Evolutionary conservation across 2,329 filamentous ascomycete species (phyloP), one percentile per base, ranked within the genome.

Genomic region (Fusarium sp.): DNA sequence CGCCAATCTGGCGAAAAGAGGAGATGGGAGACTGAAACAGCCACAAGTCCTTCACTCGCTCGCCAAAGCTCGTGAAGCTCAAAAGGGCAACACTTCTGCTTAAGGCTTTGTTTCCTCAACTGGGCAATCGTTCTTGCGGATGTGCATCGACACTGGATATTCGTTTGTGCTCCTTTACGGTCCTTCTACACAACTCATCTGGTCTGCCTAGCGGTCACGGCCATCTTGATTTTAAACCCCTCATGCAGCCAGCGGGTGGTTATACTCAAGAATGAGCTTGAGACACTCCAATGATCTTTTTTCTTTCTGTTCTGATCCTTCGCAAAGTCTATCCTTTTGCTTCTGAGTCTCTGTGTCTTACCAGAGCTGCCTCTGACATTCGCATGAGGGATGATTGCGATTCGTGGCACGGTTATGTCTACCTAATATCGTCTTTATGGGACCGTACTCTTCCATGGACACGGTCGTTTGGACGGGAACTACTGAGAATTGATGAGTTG

Each of bases 171-270:
- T 18, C 17, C 42, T 0, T 45, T 13, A 1, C 2, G 11, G 11
- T 18, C 42, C 7, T 26, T 45, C 10, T 12, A 26, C n/a, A 9
- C 5, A 26, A 20, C 42, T 26, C 5, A 13, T 45, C 11, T 45
- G n/a, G 7, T 5, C 42, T 45, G 0, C 42, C n/a, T 8, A 8
- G 3, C 0, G 42, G 42, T 26, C 0, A 13, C 5, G 42, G 42
- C n/a, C n/a, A 24, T 44, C 15, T 45, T 45, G 0, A 1, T 12
- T 26, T 8, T 3, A 18, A 24, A 10, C 6, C 10, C 1, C n/a
- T 13, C 42, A 5, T 45, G 6, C n/a, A 0, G 0, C 15, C 42
- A 26, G 3, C 17, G 24, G 6, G 17, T 24, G 41, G 9, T 24
- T 24, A 17, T 12, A 17, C n/a, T 9, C 36, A 18, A 24, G 14